phyloP scores from a whole-genome alignment of 805 yeast genomes.

The Tetrapisispora iriomotensis region DNA sequence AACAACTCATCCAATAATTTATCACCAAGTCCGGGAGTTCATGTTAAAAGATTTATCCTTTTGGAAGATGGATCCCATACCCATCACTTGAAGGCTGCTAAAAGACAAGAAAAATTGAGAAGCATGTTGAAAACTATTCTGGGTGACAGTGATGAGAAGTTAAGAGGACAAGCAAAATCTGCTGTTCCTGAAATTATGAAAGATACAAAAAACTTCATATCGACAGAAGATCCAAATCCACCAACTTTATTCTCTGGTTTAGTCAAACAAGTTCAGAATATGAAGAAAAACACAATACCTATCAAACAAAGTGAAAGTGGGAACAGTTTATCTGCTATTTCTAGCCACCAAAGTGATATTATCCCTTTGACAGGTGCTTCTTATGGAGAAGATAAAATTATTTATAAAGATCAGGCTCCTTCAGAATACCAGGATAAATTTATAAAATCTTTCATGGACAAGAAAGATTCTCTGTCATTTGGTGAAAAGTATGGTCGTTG shows the following conservation, averaged over 20 bases:
- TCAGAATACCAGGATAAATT: background rate
- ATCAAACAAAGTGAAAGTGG: slow-evolving; percentile 1
- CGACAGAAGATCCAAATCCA: slow-evolving; percentile 30
- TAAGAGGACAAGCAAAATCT: slow-evolving; percentile 59
- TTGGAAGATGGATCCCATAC: slow-evolving; percentile 67
- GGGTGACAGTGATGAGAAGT: slow-evolving; percentile 50
- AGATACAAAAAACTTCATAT: slow-evolving; percentile 11
- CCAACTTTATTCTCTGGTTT: slow-evolving; percentile 66
- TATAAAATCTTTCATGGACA: slow-evolving; percentile 3
- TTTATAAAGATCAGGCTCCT: slow-evolving; percentile 5
- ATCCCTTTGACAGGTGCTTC: slow-evolving; percentile 28
- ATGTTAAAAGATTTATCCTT: slow-evolving; percentile 37
- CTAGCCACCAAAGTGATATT: slow-evolving; percentile 2
- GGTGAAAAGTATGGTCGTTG: slow-evolving; percentile 88
- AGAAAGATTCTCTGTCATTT: slow-evolving; percentile 30
- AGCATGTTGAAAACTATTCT: slow-evolving; percentile 66
- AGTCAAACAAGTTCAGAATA: slow-evolving; percentile 41
- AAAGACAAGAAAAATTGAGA: slow-evolving; percentile 66
- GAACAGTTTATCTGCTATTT: background rate
- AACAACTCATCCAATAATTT: background rate
- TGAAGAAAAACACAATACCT: slow-evolving; percentile 14
- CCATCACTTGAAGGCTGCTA: slow-evolving; percentile 67
- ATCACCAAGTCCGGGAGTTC: background rate
- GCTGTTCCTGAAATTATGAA: slow-evolving; percentile 61
- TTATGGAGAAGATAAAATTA: slow-evolving; percentile 11